Percentiles rank a stretch among this genome's conserved stretches.
These are phyloP conservation scores for Candida anutae DNA, from an alignment of 1,139 yeast species.

Conservation along the genomic window DNA sequence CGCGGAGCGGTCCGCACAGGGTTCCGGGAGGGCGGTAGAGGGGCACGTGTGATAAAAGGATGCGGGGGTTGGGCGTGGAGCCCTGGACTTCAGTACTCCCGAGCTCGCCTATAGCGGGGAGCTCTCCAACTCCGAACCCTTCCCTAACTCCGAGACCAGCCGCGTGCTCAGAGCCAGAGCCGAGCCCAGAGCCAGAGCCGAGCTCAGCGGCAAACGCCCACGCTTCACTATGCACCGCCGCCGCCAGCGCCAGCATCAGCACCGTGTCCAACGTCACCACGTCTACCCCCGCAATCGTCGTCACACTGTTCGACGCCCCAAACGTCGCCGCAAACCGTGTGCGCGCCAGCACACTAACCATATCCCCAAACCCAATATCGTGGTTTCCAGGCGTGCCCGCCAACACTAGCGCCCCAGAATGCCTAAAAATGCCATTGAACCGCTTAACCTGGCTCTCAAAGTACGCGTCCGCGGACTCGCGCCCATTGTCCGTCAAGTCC, in stretches of 20 bases:
- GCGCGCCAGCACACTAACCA: constrained; percentile 43
- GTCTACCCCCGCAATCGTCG: constrained; percentile 65
- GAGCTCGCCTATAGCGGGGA: too few relatives aligned
- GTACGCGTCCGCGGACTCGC: constrained; percentile 57
- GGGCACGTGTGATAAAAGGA: constrained; percentile 77
- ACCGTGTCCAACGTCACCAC: constrained; percentile 75
- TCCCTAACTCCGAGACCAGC: too few relatives aligned
- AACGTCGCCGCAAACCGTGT: constrained; percentile 63
- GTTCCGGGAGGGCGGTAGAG: constrained; percentile 52
- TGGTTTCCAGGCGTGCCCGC: constrained; percentile 70
- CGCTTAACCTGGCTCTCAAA: constrained; percentile 71
- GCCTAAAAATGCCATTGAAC: constrained; percentile 51
- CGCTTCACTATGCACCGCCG: constrained; percentile 16
- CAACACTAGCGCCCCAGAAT: too few relatives aligned
- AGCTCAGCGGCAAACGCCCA: constrained; percentile 19
- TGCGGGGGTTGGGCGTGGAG: constrained; percentile 60
- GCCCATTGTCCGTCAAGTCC: constrained; percentile 90
- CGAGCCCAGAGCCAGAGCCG: too few relatives aligned
- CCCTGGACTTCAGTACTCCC: too few relatives aligned
- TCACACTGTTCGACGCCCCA: constrained; percentile 57
- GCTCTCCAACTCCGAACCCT: not conserved
- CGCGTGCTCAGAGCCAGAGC: too few relatives aligned
- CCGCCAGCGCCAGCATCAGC: constrained; percentile 48
- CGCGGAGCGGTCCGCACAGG: constrained; percentile 63
- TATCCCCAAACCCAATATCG: constrained; percentile 81